phyloP scores from a whole-genome alignment of 1,139 yeast genomes.

The Kurtzmaniella quercitrusa region DNA sequence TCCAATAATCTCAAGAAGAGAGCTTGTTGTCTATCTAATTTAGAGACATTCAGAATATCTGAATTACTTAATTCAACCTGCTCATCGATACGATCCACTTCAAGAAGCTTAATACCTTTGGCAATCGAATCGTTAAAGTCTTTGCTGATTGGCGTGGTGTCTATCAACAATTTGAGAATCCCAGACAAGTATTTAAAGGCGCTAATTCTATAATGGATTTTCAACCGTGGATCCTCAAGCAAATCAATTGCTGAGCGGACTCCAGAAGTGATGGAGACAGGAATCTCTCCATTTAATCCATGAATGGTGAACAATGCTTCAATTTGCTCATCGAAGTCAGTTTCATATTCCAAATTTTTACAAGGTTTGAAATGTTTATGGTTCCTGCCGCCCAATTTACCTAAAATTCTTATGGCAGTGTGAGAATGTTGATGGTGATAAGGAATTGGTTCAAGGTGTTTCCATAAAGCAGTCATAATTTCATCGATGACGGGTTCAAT shows the following conservation, averaged over 20 bases:
- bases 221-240: slow-evolving; percentile 63
- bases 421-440: slow-evolving; percentile 93
- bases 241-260: slow-evolving; percentile 66
- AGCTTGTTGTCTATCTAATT: slow-evolving; percentile 57
- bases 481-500: slow-evolving; percentile 94
- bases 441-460: slow-evolving; percentile 85
- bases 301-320: slow-evolving; percentile 66
- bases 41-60: slow-evolving; percentile 43
- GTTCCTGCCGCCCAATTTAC: slow-evolving; percentile 95
- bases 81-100: slow-evolving; percentile 38
- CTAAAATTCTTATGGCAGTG: slow-evolving; percentile 86
- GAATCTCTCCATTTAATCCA: slow-evolving; percentile 58
- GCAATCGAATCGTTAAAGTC: slow-evolving; percentile 44
- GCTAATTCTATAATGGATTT: slow-evolving; percentile 64
- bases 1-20: slow-evolving; percentile 59
- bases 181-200: slow-evolving; percentile 73
- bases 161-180: slow-evolving; percentile 65
- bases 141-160: slow-evolving; percentile 59
- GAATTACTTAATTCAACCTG: slow-evolving; percentile 36
- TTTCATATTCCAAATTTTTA: slow-evolving; percentile 52
- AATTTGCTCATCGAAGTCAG: slow-evolving; percentile 63
- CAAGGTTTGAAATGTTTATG: slow-evolving; percentile 80
- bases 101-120: slow-evolving; percentile 44
- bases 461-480: slow-evolving; percentile 90
- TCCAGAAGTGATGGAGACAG: slow-evolving; percentile 80